Base-by-base conservation (phyloP, 352 stramenopile species). In the Phytophthora idaei region DNA sequence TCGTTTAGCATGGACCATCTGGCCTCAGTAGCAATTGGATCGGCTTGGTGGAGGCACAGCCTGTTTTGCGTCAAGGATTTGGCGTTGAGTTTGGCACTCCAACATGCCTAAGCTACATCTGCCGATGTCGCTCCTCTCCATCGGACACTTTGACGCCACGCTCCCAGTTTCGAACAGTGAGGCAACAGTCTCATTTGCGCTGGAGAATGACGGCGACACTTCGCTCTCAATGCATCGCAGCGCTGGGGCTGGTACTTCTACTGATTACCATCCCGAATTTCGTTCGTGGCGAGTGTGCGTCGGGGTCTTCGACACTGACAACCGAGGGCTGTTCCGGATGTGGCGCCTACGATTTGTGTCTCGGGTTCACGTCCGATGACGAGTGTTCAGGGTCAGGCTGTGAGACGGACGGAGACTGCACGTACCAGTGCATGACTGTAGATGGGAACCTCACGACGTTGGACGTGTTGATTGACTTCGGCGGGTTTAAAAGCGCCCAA, bases 391-490 rank as follows among this genome's bases (percentile, higher is more conserved):
- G 69, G 3, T 77, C 69, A 37, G 64, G 51, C 7, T 77, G 65
- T 37, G 64, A 71, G 55, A 73, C 66, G 39, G 55, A 73, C 14
- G 64, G 60, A 31, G 65, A 67, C 55, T 77, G 69, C 69, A 74
- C 69, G 9, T 77, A 68, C 47, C 46, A 71, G 27, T 77, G 69
- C 37, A 57, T 71, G 42, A 51, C 36, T 7, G 55, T 73, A 6
- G 58, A 77, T 28, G 50, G 50, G 37, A 72, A 73, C 39, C 34
- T 68, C 21, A 67, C 67, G 11, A 65, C 39, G 15, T 27, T 71
- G 39, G 50, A 59, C 3, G 44, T 80, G 17, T 52, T 77, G 5
- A 60, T 80, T 36, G 44, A 54, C 1, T 80, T 80, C 28, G 73
- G 69, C 2, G 62, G 61, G 3, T 77, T 68, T 50, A 46, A 65